phyloP scores from a whole-genome alignment of 345 rosid genomes.

The Raphanus raphanistrum region DNA sequence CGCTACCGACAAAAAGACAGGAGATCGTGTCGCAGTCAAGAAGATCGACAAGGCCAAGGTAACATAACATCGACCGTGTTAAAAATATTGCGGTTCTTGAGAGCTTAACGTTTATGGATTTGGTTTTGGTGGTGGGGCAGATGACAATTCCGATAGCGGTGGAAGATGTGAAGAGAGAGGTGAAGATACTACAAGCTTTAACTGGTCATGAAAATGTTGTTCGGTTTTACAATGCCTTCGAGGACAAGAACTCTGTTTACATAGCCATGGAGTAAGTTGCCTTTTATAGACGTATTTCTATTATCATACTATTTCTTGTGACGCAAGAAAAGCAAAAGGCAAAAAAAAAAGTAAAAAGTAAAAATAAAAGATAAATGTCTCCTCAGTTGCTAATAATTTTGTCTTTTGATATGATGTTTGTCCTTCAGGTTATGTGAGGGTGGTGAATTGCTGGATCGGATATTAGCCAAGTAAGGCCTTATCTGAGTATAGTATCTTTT shows the following conservation, averaged over 20 bases:
- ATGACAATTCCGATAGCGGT: constrained; percentile 48
- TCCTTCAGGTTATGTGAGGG: constrained; percentile 82
- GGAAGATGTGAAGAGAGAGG: constrained; percentile 7
- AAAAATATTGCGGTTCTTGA: neutral
- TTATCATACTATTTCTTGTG: constrained; percentile 3
- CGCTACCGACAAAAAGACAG: constrained; percentile 64
- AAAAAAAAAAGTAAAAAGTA: neutral
- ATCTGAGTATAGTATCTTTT: neutral
- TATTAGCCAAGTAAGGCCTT: constrained; percentile 66
- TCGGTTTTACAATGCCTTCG: constrained; percentile 77
- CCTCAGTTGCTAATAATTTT: neutral
- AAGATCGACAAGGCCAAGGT: constrained; percentile 87
- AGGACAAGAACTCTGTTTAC: constrained; percentile 86
- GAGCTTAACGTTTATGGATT: neutral
- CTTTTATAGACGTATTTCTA: neutral
- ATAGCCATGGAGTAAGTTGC: constrained; percentile 96
- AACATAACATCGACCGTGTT: neutral
- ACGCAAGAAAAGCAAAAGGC: neutral
- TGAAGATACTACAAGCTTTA: constrained; percentile 47
- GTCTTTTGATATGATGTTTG: neutral
- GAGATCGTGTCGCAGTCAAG: constrained; percentile 87
- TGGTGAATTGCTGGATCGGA: constrained; percentile 92
- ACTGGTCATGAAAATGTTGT: constrained; percentile 93
- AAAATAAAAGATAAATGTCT: too few species aligned
- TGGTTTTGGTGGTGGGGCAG: constrained; percentile 7